Conservation (phyloP, 73 alveolate genomes). For the Paraurostyla sp. region DNA sequence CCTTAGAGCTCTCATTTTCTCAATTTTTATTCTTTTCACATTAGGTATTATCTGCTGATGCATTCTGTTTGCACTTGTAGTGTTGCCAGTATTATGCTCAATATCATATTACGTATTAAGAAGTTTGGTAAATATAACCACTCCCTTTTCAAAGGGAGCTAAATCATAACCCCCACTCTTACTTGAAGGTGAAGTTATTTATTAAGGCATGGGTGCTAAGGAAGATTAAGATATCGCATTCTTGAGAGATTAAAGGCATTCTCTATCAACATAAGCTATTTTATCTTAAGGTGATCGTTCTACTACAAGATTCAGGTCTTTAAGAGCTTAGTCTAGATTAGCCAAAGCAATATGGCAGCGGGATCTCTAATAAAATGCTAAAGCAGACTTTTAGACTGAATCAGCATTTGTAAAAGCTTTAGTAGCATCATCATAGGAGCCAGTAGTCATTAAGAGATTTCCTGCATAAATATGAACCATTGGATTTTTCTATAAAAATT, state of each 20-base stretch:
- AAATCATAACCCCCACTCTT: slow-evolving; percentile 23
- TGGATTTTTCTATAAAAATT: slow-evolving; percentile 51
- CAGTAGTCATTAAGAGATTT: slow-evolving; percentile 65
- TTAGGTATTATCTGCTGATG: slow-evolving; percentile 65
- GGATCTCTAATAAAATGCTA: slow-evolving; percentile 60
- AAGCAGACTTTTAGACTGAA: slow-evolving; percentile 50
- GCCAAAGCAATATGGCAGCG: slow-evolving; percentile 68
- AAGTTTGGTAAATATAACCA: slow-evolving; percentile 19
- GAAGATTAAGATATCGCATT: not conserved
- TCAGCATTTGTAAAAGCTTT: slow-evolving; percentile 70
- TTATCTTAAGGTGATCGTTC: slow-evolving; percentile 56
- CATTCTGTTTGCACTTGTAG: slow-evolving; percentile 48
- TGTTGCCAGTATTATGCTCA: not conserved
- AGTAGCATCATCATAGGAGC: slow-evolving; percentile 72
- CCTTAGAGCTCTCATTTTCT: slow-evolving; percentile 64
- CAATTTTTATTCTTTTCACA: slow-evolving; percentile 64
- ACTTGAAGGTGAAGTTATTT: not conserved
- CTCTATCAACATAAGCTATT: slow-evolving; percentile 64
- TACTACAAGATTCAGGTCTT: slow-evolving; percentile 43
- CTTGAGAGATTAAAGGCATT: slow-evolving; percentile 33
- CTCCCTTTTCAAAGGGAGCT: slow-evolving; percentile 32
- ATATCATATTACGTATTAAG: slow-evolving; percentile 31
- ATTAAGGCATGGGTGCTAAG: not conserved
- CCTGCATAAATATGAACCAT: slow-evolving; percentile 71
- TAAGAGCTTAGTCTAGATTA: slow-evolving; percentile 25